These are phyloP conservation scores for Mycena alexandri DNA, from an alignment of 768 basidiomycete species.

Conservation along the genomic window DNA sequence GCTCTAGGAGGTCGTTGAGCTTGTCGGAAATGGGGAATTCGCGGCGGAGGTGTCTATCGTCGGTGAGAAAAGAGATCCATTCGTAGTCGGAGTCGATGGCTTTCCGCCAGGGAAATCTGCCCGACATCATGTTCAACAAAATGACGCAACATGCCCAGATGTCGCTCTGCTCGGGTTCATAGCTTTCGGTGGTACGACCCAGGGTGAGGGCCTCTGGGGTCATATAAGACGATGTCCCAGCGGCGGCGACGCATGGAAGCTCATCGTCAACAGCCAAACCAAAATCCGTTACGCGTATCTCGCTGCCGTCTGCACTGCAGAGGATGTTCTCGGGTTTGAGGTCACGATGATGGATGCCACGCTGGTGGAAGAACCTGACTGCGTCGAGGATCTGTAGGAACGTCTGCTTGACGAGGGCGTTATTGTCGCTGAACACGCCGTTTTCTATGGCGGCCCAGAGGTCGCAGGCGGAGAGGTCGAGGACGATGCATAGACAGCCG, in stretches of 20 bases:
- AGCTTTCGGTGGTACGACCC: neutral
- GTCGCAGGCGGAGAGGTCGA: slow-evolving; percentile 54
- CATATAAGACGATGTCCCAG: slow-evolving; percentile 39
- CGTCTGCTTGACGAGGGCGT: slow-evolving; percentile 57
- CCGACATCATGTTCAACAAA: slow-evolving; percentile 69
- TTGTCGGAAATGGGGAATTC: slow-evolving; percentile 66
- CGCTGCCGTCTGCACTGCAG: slow-evolving; percentile 57
- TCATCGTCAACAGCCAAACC: slow-evolving; percentile 51
- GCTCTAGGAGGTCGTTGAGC: slow-evolving; percentile 61
- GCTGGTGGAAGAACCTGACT: slow-evolving; percentile 76
- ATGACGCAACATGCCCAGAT: slow-evolving; percentile 65
- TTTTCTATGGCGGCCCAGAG: slow-evolving; percentile 60
- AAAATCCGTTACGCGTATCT: slow-evolving; percentile 65
- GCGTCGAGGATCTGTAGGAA: slow-evolving; percentile 76
- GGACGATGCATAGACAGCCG: slow-evolving; percentile 47
- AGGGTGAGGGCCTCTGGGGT: slow-evolving; percentile 17
- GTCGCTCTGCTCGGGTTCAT: slow-evolving; percentile 53
- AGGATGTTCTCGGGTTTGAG: slow-evolving; percentile 79
- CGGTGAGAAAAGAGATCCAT: slow-evolving; percentile 60
- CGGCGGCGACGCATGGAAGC: slow-evolving; percentile 28
- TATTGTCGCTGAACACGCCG: slow-evolving; percentile 54
- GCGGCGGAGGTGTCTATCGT: slow-evolving; percentile 58
- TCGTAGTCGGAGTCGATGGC: slow-evolving; percentile 62
- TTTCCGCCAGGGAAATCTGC: slow-evolving; percentile 64
- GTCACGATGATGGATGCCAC: slow-evolving; percentile 64